Percentiles rank a stretch among this genome's conserved stretches.
Evolutionary conservation across 495 filamentous ascomycete genomes (phyloP).

Genomic region (Neurospora tetraspora): DNA sequence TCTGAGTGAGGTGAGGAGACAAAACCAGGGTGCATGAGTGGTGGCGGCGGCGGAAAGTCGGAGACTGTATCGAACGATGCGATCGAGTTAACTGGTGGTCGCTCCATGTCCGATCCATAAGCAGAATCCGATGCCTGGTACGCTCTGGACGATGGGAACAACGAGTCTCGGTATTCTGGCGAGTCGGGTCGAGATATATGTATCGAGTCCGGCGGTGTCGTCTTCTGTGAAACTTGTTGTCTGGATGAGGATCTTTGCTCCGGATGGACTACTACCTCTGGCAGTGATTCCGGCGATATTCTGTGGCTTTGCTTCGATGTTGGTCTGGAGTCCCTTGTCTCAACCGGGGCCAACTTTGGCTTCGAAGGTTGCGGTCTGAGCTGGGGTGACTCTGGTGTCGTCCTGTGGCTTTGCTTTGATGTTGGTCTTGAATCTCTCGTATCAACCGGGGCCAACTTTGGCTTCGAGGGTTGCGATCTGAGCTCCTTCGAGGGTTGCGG

Average conservation of each 20-base stretch:
- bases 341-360: constrained; percentile 18
- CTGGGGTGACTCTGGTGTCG: background rate
- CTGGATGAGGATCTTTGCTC: constrained; percentile 34
- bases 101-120: constrained; percentile 43
- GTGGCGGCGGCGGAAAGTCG: constrained; percentile 28
- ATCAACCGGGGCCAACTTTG: constrained; percentile 17
- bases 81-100: constrained; percentile 21
- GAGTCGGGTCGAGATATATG: constrained; percentile 29
- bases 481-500: background rate
- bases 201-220: constrained; percentile 32
- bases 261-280: constrained; percentile 16
- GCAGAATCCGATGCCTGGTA: constrained; percentile 40
- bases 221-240: constrained; percentile 39
- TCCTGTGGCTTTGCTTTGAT: constrained; percentile 1
- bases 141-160: constrained; percentile 18
- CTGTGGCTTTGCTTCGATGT: background rate
- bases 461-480: constrained; percentile 7
- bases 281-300: constrained; percentile 5
- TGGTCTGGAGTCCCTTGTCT: constrained; percentile 4
- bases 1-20: constrained; percentile 42
- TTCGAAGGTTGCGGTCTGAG: constrained; percentile 7
- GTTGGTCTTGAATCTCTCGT: constrained; percentile 4
- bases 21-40: constrained; percentile 23
- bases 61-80: constrained; percentile 18
- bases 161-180: constrained; percentile 20